Conservation (phyloP, 2,329 filamentous ascomycete species). For the Acephala macrosclerotiorum region DNA sequence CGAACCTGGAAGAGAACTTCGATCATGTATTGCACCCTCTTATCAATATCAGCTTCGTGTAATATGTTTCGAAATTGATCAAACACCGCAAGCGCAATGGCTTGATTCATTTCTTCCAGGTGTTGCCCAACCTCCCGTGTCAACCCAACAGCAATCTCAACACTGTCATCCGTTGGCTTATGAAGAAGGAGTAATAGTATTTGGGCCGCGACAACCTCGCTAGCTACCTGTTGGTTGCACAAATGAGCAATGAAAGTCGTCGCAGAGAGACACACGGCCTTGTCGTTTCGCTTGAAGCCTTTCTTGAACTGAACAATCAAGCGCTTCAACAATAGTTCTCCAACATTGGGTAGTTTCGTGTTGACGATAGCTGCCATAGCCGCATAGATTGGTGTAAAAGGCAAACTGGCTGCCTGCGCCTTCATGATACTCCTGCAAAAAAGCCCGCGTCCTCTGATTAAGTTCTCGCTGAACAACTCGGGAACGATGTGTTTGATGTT, state of each 20-base stretch:
- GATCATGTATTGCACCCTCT: constrained; percentile 99
- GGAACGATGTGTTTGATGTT: constrained; percentile 99
- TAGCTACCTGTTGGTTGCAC: constrained; percentile 94
- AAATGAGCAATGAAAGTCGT: constrained; percentile 96
- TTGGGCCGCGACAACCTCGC: constrained; percentile 92
- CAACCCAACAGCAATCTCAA: constrained; percentile 95
- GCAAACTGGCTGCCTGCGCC: constrained; percentile 92
- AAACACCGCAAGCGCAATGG: constrained; percentile 89
- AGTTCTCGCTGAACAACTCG: constrained; percentile 93
- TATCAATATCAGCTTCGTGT: constrained; percentile 96
- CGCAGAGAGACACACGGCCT: constrained; percentile 90
- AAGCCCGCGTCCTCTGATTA: constrained; percentile 87
- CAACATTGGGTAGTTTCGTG: constrained; percentile 93
- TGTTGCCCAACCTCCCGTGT: constrained; percentile 94
- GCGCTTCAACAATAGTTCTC: constrained; percentile 85
- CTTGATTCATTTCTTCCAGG: constrained; percentile 91
- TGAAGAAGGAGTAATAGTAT: constrained; percentile 90
- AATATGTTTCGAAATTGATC: constrained; percentile 96
- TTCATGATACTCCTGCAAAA: constrained; percentile 99
- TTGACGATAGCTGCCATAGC: constrained; percentile 97
- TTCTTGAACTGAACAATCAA: constrained; percentile 94
- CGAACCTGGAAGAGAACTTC: constrained; percentile 96
- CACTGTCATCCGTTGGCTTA: constrained; percentile 96
- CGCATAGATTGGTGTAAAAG: constrained; percentile 95
- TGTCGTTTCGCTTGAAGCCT: constrained; percentile 95